Conservation (phyloP, 495 filamentous ascomycete genomes). For the Hyaloscypha variabilis region DNA sequence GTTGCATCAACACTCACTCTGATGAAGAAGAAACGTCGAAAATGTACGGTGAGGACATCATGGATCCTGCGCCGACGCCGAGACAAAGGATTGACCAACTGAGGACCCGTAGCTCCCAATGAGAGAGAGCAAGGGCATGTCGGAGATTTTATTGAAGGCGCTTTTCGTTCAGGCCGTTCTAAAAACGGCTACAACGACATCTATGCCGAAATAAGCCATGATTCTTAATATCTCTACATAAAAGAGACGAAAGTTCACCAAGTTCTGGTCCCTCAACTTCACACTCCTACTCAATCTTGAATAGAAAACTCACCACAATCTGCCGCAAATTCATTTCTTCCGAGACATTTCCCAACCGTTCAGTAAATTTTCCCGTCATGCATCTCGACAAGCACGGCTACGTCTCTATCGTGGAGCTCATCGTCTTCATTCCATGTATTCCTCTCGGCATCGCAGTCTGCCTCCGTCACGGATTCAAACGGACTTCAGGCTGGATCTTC, state of each 20-base stretch:
- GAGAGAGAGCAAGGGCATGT: not conserved
- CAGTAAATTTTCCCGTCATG: slow-evolving; percentile 13
- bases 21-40: not conserved
- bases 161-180: slow-evolving; percentile 8
- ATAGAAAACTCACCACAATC: not conserved
- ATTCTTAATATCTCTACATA: slow-evolving; percentile 6
- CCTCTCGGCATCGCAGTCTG: slow-evolving; percentile 21
- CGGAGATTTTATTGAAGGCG: not conserved
- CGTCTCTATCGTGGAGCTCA: slow-evolving; percentile 22
- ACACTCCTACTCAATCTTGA: slow-evolving; percentile 5
- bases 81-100: not conserved
- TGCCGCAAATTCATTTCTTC: not conserved
- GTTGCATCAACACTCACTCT: not conserved
- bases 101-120: not conserved
- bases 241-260: slow-evolving; percentile 12
- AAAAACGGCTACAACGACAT: slow-evolving; percentile 1
- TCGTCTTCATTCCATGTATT: slow-evolving; percentile 19
- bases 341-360: not conserved
- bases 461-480: slow-evolving; percentile 30
- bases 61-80: not conserved
- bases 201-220: not conserved
- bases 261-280: slow-evolving; percentile 2
- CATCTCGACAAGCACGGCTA: slow-evolving; percentile 13
- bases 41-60: not conserved
- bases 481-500: slow-evolving; percentile 32